Base-by-base conservation (phyloP, 805 yeast genomes). In the Limtongia smithiae region DNA sequence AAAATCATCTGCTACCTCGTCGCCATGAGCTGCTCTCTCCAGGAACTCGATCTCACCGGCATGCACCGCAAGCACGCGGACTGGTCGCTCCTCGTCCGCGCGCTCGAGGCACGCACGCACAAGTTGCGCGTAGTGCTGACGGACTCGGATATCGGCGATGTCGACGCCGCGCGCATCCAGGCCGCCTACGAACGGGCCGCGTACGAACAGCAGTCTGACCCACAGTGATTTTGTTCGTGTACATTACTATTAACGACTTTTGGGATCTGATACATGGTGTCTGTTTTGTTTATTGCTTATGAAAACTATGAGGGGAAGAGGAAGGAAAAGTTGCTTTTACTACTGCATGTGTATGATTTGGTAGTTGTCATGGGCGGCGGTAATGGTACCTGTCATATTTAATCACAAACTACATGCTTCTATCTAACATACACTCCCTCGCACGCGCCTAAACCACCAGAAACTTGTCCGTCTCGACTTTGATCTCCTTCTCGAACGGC, bases 401-500 rank as follows among this genome's bases (percentile, higher is more conserved):
- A n/a, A n/a, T n/a, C n/a, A n/a, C n/a, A n/a, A n/a, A n/a, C n/a
- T n/a, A n/a, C n/a, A n/a, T n/a, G n/a, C n/a, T n/a, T n/a, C n/a
- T n/a, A n/a, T n/a, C n/a, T n/a, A n/a, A n/a, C n/a, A n/a, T n/a
- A n/a, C n/a, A n/a, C n/a, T n/a, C n/a, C n/a, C n/a, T n/a, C 22
- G 12, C n/a, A 3, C 4, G 11, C 24, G 14, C 2, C 38, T 51
- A 53, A 33, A 50, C 51, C 25, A 53, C 51, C 12, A 34, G 25
- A 34, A 48, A 81, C 48, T 66, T 85, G 32, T 63, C 69, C 7
- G 65, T 37, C 24, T 47, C 59, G 18, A 65, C 47, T 22, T 51
- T 48, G 42, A 62, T 43, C 32, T 78, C 77, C 64, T 82, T 76
- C 59, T 82, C 88, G 66, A 80, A 87, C 47, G 90, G 87, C 55